Percentiles rank a stretch among this genome's conserved stretches.
Evolutionary conservation across 2,329 filamentous ascomycete genomes (phyloP).

Genomic region (Colletotrichum trifolii): DNA sequence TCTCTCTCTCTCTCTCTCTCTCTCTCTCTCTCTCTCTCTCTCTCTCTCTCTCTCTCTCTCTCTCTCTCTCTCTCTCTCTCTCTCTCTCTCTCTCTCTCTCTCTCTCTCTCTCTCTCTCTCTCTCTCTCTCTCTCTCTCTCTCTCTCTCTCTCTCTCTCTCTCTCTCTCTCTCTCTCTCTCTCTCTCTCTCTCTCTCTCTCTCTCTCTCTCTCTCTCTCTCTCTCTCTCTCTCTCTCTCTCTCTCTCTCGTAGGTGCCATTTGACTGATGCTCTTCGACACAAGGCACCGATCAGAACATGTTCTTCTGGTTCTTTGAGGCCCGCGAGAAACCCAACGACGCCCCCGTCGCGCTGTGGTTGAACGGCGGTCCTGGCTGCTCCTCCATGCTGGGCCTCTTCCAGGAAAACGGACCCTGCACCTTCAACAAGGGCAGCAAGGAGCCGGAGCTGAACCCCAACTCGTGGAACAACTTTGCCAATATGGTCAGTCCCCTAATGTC

Average conservation of each 20-base stretch:
- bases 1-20: too few species aligned
- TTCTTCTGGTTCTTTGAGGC: constrained; percentile 57
- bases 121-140: too few species aligned
- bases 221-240: background rate
- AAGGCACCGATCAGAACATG: constrained; percentile 51
- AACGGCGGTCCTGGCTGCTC: constrained; percentile 55
- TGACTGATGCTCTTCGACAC: background rate
- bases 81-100: too few species aligned
- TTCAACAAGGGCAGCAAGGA: constrained; percentile 47
- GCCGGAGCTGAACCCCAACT: constrained; percentile 56
- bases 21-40: too few species aligned
- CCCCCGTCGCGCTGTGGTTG: constrained; percentile 49
- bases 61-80: too few species aligned
- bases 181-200: too few species aligned
- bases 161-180: too few species aligned
- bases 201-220: too few species aligned
- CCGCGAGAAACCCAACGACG: constrained; percentile 43
- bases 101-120: too few species aligned
- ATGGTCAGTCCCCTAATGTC: constrained; percentile 43
- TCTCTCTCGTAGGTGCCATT: constrained; percentile 39
- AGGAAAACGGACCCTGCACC: constrained; percentile 57
- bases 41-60: too few species aligned
- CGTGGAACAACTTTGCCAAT: constrained; percentile 55
- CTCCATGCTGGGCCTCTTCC: constrained; percentile 53
- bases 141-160: too few species aligned